A percentile compares a stretch with the other conserved stretches of the same genome.
phyloP scores from a whole-genome alignment of 495 filamentous ascomycete genomes.

The Xylaria telfairii region DNA sequence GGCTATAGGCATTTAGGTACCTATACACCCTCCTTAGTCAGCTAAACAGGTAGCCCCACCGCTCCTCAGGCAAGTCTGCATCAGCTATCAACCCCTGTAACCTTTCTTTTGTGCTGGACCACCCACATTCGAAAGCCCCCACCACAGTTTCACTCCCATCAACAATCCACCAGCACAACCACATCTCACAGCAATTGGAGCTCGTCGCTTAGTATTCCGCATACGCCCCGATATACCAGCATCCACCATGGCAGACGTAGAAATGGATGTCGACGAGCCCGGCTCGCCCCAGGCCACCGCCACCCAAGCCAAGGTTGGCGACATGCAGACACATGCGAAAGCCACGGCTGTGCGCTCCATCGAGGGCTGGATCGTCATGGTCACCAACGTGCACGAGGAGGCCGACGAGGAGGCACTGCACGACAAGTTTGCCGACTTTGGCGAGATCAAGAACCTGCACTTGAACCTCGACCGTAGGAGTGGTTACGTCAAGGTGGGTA shows the following conservation, averaged over 20 bases:
- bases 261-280: slow-evolving; percentile 82
- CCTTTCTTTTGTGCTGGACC: too few species aligned
- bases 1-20: too few species aligned
- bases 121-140: background rate
- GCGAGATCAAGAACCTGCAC: slow-evolving; percentile 97
- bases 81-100: too few species aligned
- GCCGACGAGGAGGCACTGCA: slow-evolving; percentile 94
- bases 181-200: background rate
- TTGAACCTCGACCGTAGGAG: slow-evolving; percentile 93
- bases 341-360: slow-evolving; percentile 96
- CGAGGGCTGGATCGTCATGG: slow-evolving; percentile 98
- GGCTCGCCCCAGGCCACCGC: slow-evolving; percentile 42
- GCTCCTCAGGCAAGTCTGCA: too few species aligned
- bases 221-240: background rate
- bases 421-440: slow-evolving; percentile 93
- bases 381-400: slow-evolving; percentile 97
- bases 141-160: background rate
- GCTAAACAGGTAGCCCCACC: background rate
- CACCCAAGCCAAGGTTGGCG: slow-evolving; percentile 59
- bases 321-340: slow-evolving; percentile 75
- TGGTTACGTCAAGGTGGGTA: slow-evolving; percentile 93
- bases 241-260: slow-evolving; percentile 63
- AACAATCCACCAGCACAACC: background rate
- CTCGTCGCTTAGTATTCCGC: background rate
- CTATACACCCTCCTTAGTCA: background rate